phyloP scores from a whole-genome alignment of 345 rosid species.

The Melastoma malabathricum region DNA sequence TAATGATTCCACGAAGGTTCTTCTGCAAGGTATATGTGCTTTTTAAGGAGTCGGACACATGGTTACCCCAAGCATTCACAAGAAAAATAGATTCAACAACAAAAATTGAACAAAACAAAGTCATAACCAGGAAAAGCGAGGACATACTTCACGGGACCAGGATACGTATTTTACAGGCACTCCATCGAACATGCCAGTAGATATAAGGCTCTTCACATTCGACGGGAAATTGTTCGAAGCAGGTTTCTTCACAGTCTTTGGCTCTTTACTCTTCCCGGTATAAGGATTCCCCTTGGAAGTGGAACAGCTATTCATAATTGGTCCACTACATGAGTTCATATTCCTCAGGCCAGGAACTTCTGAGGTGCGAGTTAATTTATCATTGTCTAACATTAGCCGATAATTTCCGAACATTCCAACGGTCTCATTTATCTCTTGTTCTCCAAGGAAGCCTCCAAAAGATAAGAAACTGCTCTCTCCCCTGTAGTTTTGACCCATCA shows the following conservation, averaged over 20 bases:
- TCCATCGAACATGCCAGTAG: constrained; percentile 66
- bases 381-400: constrained; percentile 21
- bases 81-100: not conserved
- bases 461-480: constrained; percentile 26
- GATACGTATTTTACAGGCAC: constrained; percentile 53
- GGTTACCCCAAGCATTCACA: not conserved
- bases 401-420: constrained; percentile 24
- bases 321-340: constrained; percentile 13
- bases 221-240: constrained; percentile 49
- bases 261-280: constrained; percentile 25
- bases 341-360: constrained; percentile 17
- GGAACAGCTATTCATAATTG: constrained; percentile 14
- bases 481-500: constrained; percentile 31
- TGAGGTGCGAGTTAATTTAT: constrained; percentile 20
- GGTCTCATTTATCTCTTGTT: constrained; percentile 25
- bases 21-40: constrained; percentile 18
- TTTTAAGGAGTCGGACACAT: not conserved
- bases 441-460: constrained; percentile 28
- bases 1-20: constrained; percentile 33
- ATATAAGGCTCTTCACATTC: constrained; percentile 52
- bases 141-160: constrained; percentile 51
- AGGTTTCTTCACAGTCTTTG: constrained; percentile 28
- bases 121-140: not conserved
- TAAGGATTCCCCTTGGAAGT: constrained; percentile 11
- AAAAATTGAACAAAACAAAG: not conserved